Conservation (phyloP, 305 asterid genomes). For the Solanum aculeatissimum region DNA sequence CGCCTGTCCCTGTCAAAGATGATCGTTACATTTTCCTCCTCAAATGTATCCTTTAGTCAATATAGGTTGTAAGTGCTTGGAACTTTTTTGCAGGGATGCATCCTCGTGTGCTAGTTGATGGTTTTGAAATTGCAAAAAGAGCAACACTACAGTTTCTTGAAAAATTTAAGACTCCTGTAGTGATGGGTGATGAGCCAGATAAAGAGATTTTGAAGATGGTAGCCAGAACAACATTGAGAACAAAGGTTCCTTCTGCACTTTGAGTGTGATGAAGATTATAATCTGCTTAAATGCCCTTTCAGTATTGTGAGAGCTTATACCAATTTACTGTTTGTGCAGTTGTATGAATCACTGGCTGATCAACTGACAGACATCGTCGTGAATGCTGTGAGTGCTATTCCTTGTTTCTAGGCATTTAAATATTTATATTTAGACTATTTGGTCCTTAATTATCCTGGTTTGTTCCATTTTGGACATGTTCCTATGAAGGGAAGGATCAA, state of each 20-base stretch:
- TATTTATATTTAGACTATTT: neutral
- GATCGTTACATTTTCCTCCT: neutral
- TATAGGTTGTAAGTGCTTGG: neutral
- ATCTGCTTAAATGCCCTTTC: neutral
- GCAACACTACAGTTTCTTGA: conserved; percentile 89
- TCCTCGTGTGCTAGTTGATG: conserved; percentile 97
- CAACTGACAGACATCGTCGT: conserved; percentile 84
- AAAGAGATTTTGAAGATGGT: conserved; percentile 95
- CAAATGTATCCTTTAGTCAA: neutral
- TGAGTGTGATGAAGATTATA: neutral
- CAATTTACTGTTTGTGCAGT: conserved; percentile 31
- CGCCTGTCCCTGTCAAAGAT: neutral
- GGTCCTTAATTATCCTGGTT: neutral
- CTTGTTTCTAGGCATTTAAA: neutral
- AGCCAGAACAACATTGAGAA: conserved; percentile 91
- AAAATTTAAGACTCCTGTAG: conserved; percentile 86
- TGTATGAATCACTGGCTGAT: conserved; percentile 92
- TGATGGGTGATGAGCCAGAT: conserved; percentile 93
- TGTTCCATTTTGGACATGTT: neutral
- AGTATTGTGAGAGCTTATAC: neutral
- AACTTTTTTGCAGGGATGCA: conserved; percentile 71
- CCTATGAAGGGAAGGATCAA: neutral
- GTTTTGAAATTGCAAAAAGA: conserved; percentile 92
- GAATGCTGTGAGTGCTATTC: conserved; percentile 61
- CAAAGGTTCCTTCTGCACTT: conserved; percentile 48